These are phyloP conservation scores for Tetramitus jugosus DNA, from an alignment of 208 protist species.

Conservation along the genomic window DNA sequence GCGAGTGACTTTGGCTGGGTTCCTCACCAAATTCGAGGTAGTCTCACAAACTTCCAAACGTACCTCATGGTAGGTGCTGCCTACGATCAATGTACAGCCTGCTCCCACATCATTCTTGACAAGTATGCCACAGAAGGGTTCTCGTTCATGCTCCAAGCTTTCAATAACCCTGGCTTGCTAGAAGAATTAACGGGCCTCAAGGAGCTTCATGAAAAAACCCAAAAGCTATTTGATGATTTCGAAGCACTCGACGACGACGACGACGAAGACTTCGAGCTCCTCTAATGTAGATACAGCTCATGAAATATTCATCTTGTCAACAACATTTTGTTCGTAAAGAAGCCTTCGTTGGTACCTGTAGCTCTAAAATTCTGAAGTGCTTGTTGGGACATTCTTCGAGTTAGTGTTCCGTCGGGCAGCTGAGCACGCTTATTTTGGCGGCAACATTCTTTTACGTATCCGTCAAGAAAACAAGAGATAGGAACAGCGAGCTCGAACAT, in stretches of 20 bases:
- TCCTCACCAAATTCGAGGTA: conserved; percentile 62
- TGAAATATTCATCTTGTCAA: no score
- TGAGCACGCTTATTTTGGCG: no score
- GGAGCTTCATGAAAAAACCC: not conserved
- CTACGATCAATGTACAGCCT: conserved; percentile 73
- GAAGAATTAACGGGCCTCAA: conserved; percentile 14
- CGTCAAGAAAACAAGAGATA: no score
- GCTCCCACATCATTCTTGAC: conserved; percentile 62
- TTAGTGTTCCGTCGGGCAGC: no score
- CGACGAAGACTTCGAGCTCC: no score
- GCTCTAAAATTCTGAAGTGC: no score
- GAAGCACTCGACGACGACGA: not conserved
- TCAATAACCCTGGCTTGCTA: conserved; percentile 69
- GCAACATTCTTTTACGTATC: no score
- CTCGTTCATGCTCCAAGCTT: conserved; percentile 72
- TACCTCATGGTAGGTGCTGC: not conserved
- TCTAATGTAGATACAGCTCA: no score
- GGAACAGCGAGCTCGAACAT: no score
- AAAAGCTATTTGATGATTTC: not conserved
- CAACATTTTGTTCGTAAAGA: no score
- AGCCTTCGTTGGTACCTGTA: no score
- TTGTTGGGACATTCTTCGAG: no score
- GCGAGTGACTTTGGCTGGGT: conserved; percentile 51
- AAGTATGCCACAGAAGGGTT: conserved; percentile 59
- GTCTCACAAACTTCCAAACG: not conserved